These are phyloP conservation scores for Linderniella brevidens DNA, from an alignment of 257 asterid species.

Conservation along the genomic window DNA sequence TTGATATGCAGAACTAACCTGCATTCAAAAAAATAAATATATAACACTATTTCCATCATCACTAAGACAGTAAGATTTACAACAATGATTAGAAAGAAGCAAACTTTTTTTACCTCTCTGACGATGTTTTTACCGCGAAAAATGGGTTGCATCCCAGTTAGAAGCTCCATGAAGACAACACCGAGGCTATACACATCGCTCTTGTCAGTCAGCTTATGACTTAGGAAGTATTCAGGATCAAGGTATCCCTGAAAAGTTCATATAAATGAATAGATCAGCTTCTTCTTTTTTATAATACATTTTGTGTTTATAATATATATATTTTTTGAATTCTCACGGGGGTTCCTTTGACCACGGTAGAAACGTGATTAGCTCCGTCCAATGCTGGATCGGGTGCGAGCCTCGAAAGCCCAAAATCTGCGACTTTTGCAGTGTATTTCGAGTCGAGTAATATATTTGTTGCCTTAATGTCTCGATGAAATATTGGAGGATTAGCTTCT, in stretches of 20 bases:
- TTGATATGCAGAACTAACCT: conserved; percentile 63
- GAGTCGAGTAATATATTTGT: conserved; percentile 78
- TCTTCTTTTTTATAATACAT: background rate
- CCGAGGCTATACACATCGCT: conserved; percentile 98
- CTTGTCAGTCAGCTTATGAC: conserved; percentile 85
- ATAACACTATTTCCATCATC: too few relatives aligned
- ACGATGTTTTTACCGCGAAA: conserved; percentile 95
- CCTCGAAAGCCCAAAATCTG: conserved; percentile 90
- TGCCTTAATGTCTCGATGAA: conserved; percentile 93
- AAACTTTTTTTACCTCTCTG: conserved; percentile 49
- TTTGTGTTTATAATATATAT: background rate
- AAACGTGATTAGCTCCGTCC: conserved; percentile 67
- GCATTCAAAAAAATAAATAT: conserved; percentile 1
- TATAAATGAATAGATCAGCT: background rate
- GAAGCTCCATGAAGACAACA: conserved; percentile 76
- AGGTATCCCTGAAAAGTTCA: conserved; percentile 68
- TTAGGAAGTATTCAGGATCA: conserved; percentile 91
- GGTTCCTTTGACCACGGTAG: conserved; percentile 94
- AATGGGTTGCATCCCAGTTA: conserved; percentile 93
- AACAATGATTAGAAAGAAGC: background rate
- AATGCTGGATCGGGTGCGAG: conserved; percentile 77
- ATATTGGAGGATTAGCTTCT: conserved; percentile 97
- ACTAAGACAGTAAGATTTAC: too few relatives aligned
- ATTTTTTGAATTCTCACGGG: conserved; percentile 39
- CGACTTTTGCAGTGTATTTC: conserved; percentile 63